Conservation (phyloP, 2,329 filamentous ascomycete genomes). For the Pseudocercospora fuligena region DNA sequence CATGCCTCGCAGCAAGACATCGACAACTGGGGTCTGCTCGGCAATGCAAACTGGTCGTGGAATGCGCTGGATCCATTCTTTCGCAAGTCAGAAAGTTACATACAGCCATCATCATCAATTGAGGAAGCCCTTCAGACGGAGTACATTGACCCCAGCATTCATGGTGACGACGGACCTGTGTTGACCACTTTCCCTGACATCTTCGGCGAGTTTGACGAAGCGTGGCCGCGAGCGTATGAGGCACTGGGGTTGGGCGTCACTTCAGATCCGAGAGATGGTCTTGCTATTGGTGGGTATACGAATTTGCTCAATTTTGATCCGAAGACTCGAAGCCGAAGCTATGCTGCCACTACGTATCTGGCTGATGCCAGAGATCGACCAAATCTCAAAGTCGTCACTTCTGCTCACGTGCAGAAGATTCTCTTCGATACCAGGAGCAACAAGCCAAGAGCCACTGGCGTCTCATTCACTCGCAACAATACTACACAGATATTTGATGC, state of each 20-base stretch:
- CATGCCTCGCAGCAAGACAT: constrained; percentile 27
- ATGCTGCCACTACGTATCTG: constrained; percentile 40
- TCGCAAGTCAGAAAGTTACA: constrained; percentile 16
- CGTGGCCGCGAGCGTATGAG: constrained; percentile 22
- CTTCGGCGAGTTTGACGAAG: constrained; percentile 37
- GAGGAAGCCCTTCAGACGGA: constrained; percentile 15
- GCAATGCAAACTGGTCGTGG: constrained; percentile 45
- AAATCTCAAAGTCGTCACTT: constrained; percentile 39
- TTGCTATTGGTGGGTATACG: constrained; percentile 39
- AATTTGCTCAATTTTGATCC: constrained; percentile 24
- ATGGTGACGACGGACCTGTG: constrained; percentile 41
- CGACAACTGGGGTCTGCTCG: constrained; percentile 42
- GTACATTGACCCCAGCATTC: constrained; percentile 35
- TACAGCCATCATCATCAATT: constrained; percentile 9
- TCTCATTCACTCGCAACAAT: constrained; percentile 1
- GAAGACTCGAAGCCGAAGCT: constrained; percentile 33
- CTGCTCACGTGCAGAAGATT: constrained; percentile 39
- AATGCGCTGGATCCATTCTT: constrained; percentile 23
- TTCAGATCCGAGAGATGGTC: constrained; percentile 40
- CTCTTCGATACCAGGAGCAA: not conserved
- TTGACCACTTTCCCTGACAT: constrained; percentile 43
- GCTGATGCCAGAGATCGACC: constrained; percentile 30
- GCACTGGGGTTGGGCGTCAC: constrained; percentile 33
- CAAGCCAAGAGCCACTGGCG: not conserved
- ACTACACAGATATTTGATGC: not conserved